Conservation (phyloP, 2,329 filamentous ascomycete species). For the Clathrospora elynae region DNA sequence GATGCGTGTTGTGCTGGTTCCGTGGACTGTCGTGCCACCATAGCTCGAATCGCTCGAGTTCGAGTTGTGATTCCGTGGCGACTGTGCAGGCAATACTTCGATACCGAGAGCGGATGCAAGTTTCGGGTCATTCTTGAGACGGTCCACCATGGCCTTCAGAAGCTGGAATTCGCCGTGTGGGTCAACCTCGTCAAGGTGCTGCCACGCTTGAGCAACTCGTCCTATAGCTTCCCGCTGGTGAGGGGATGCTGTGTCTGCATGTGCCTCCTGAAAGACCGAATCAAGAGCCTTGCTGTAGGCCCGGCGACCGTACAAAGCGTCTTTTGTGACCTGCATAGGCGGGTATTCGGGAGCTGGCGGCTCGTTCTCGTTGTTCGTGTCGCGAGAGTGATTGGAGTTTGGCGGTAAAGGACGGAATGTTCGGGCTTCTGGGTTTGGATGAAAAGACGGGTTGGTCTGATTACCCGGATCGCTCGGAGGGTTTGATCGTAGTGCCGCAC, state of each 20-base stretch:
- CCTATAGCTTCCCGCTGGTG: slow-evolving; percentile 84
- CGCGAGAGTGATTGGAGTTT: slow-evolving; percentile 35
- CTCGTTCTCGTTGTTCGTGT: slow-evolving; percentile 65
- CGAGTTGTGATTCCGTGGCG: slow-evolving; percentile 39
- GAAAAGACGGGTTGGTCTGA: slow-evolving; percentile 30
- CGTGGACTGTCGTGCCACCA: slow-evolving; percentile 43
- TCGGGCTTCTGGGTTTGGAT: slow-evolving; percentile 45
- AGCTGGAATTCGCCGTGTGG: slow-evolving; percentile 89
- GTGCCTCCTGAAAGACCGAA: slow-evolving; percentile 79
- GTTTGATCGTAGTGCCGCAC: slow-evolving; percentile 41
- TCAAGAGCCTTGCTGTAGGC: slow-evolving; percentile 83
- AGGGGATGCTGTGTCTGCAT: slow-evolving; percentile 74
- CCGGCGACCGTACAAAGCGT: slow-evolving; percentile 79
- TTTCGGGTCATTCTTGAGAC: slow-evolving; percentile 71
- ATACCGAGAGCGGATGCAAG: slow-evolving; percentile 57
- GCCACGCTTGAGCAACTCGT: slow-evolving; percentile 83
- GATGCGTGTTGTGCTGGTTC: slow-evolving; percentile 41
- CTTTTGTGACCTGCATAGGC: slow-evolving; percentile 66
- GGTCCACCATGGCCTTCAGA: slow-evolving; percentile 76
- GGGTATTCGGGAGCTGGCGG: slow-evolving; percentile 58
- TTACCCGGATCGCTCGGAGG: slow-evolving; percentile 24
- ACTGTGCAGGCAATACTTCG: slow-evolving; percentile 34
- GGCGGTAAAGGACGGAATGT: slow-evolving; percentile 47
- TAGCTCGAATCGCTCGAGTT: slow-evolving; percentile 41
- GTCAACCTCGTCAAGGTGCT: slow-evolving; percentile 80